Evolutionary conservation across 768 basidiomycete species (phyloP).

Genomic region (Termitomyces sp.): DNA sequence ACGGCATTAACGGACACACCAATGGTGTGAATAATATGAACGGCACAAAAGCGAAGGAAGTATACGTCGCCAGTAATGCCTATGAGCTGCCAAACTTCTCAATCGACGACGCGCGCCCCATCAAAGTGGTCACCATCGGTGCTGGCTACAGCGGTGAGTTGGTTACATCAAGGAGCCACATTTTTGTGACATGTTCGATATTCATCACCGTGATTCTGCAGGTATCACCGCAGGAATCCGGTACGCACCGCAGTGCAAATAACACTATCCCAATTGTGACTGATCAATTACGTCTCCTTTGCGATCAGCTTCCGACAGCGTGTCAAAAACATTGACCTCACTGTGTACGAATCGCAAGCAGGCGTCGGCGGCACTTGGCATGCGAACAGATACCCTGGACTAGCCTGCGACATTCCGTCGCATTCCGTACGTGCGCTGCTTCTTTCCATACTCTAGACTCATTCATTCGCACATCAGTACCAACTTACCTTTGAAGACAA

Average conservation of each 20-base stretch:
- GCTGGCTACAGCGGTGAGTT: constrained; percentile 54
- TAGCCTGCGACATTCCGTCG: constrained; percentile 12
- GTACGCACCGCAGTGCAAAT: constrained; percentile 20
- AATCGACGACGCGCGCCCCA: constrained; percentile 51
- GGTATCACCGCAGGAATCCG: constrained; percentile 57
- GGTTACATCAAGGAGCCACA: background rate
- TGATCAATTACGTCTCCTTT: background rate
- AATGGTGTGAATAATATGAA: constrained; percentile 3
- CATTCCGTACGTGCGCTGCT: background rate
- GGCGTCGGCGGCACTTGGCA: constrained; percentile 65
- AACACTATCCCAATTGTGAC: background rate
- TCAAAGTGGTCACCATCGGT: constrained; percentile 54
- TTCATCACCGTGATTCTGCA: constrained; percentile 10
- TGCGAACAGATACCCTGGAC: constrained; percentile 45
- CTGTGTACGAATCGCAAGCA: constrained; percentile 58
- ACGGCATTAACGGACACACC: background rate
- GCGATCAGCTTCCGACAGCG: constrained; percentile 45
- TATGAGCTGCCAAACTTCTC: constrained; percentile 39
- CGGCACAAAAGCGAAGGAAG: background rate
- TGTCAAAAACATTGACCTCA: constrained; percentile 50
- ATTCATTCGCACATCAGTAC: constrained; percentile 33
- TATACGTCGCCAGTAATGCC: constrained; percentile 4
- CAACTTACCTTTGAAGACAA: constrained; percentile 58
- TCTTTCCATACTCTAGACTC: background rate
- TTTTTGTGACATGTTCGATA: background rate